These are phyloP conservation scores for Pyrenophora tritici-repentis DNA, from an alignment of 2,329 filamentous ascomycete genomes.

Conservation along the genomic window DNA sequence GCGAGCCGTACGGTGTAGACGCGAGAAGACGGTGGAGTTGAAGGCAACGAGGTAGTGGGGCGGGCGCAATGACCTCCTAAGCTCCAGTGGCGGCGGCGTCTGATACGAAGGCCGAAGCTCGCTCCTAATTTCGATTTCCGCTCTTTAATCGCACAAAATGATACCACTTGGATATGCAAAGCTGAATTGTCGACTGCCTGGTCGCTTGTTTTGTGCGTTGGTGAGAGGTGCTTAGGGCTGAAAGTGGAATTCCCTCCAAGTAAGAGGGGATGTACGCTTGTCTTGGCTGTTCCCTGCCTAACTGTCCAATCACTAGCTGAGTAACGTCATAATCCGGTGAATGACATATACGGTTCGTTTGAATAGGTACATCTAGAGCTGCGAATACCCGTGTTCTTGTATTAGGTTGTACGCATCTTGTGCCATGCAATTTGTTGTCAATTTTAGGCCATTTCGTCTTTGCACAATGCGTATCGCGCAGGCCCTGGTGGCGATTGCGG, in stretches of 20 bases:
- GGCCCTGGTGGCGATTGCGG: too few relatives aligned
- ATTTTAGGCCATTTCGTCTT: too few relatives aligned
- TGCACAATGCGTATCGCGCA: too few relatives aligned
- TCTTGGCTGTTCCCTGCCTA: slow-evolving; percentile 14
- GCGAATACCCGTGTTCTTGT: not conserved
- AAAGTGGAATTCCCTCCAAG: slow-evolving; percentile 17
- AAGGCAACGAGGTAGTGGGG: slow-evolving; percentile 41
- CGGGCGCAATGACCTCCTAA: slow-evolving; percentile 34
- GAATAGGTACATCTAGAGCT: not conserved
- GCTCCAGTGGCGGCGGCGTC: slow-evolving; percentile 41
- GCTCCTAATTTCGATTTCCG: slow-evolving; percentile 19
- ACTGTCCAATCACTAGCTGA: slow-evolving; percentile 18
- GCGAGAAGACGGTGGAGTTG: slow-evolving; percentile 29
- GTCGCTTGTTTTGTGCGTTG: slow-evolving; percentile 39
- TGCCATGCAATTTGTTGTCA: not conserved
- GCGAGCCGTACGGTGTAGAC: slow-evolving; percentile 27
- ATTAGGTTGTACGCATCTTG: too few relatives aligned
- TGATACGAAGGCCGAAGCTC: slow-evolving; percentile 40
- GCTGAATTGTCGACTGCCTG: slow-evolving; percentile 17
- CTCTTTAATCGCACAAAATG: slow-evolving; percentile 18
- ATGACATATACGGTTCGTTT: slow-evolving; percentile 2
- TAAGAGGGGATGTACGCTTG: slow-evolving; percentile 12
- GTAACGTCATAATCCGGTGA: slow-evolving; percentile 24
- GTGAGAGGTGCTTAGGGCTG: slow-evolving; percentile 27
- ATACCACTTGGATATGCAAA: slow-evolving; percentile 10